A percentile compares a stretch with the other conserved stretches of the same genome.
phyloP scores from a whole-genome alignment of 805 yeast species.

The Sugiyamaella chiloensis region DNA sequence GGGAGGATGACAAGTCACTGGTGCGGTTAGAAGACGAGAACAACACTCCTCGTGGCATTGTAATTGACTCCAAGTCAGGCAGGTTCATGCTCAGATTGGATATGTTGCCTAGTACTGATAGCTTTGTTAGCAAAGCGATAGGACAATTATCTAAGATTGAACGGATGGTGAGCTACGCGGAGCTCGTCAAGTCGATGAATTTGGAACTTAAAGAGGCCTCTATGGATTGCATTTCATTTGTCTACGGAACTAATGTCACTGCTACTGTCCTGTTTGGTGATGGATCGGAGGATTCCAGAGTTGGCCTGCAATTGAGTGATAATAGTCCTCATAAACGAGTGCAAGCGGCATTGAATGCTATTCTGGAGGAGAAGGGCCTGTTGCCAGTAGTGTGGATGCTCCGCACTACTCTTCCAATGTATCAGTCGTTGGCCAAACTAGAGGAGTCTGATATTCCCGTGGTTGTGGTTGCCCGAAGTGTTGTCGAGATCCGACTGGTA shows the following conservation, averaged over 20 bases:
- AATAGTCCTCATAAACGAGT: constrained; percentile 30
- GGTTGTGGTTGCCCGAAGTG: constrained; percentile 28
- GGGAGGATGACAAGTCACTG: background rate
- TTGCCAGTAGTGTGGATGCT: constrained; percentile 28
- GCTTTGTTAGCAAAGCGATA: constrained; percentile 13
- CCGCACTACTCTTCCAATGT: constrained; percentile 29
- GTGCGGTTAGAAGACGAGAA: constrained; percentile 4
- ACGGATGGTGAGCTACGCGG: constrained; percentile 31
- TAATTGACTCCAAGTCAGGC: constrained; percentile 27
- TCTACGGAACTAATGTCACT: constrained; percentile 23
- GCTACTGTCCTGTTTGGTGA: constrained; percentile 8
- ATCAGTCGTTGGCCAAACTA: constrained; percentile 22
- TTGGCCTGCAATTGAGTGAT: constrained; percentile 21
- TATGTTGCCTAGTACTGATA: background rate
- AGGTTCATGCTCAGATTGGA: constrained; percentile 14
- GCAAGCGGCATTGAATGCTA: constrained; percentile 27
- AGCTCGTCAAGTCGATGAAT: constrained; percentile 27
- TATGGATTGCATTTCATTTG: constrained; percentile 29
- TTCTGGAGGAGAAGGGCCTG: constrained; percentile 29
- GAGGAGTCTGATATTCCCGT: constrained; percentile 9
- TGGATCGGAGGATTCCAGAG: background rate
- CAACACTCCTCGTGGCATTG: constrained; percentile 21
- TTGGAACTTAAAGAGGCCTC: constrained; percentile 30
- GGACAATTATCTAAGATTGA: constrained; percentile 28
- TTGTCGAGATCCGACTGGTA: constrained; percentile 16